Percentiles rank a stretch among this genome's conserved stretches.
Conservation (phyloP, 1,139 yeast species). For the Kodamaea derodonti region DNA sequence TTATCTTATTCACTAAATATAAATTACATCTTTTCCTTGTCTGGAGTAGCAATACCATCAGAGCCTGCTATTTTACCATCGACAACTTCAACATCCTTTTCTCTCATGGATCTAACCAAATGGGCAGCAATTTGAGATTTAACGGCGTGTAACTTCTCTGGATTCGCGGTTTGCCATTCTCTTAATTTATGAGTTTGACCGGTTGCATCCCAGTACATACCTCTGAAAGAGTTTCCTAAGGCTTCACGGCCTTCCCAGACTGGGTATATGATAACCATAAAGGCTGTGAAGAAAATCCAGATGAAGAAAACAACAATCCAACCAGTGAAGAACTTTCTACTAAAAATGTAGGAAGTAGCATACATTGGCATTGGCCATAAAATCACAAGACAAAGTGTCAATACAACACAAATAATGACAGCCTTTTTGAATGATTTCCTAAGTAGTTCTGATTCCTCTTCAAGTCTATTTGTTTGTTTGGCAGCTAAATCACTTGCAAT, state of each 20-base stretch:
- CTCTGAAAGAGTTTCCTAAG: constrained; percentile 60
- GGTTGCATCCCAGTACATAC: constrained; percentile 77
- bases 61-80: constrained; percentile 26
- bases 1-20: no score
- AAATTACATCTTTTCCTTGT: constrained; percentile 22
- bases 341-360: constrained; percentile 68
- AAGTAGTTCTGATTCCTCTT: constrained; percentile 43
- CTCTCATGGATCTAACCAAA: constrained; percentile 20
- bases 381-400: constrained; percentile 59
- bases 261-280: constrained; percentile 59
- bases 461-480: constrained; percentile 30
- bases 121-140: constrained; percentile 52
- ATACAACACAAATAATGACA: constrained; percentile 48
- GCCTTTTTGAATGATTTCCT: constrained; percentile 53
- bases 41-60: constrained; percentile 23
- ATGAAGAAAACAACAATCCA: constrained; percentile 75
- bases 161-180: constrained; percentile 69
- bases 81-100: constrained; percentile 21
- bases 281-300: constrained; percentile 61
- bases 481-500: constrained; percentile 45
- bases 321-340: constrained; percentile 71
- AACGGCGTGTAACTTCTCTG: constrained; percentile 68
- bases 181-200: constrained; percentile 70
- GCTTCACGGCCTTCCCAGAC: constrained; percentile 66
- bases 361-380: constrained; percentile 92